These are phyloP conservation scores for Lactarius trivialis DNA, from an alignment of 768 basidiomycete genomes.

Conservation along the genomic window DNA sequence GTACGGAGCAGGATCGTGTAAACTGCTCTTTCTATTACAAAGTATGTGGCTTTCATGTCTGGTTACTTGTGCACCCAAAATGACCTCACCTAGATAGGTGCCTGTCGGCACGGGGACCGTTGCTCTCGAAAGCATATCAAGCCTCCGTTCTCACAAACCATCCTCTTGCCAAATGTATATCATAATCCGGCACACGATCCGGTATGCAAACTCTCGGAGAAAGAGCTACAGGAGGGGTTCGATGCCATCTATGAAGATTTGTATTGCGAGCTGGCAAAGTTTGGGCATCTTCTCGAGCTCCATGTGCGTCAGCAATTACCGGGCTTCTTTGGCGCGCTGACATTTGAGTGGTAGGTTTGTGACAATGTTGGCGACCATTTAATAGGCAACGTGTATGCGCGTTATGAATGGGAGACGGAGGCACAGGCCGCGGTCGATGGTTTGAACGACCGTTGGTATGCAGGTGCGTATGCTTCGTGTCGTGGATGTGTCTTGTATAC, in stretches of 20 bases:
- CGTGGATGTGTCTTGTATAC: not conserved
- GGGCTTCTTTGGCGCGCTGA: not conserved
- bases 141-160: slow-evolving; percentile 96
- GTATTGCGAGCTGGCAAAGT: slow-evolving; percentile 91
- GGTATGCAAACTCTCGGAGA: slow-evolving; percentile 78
- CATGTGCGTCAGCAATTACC: slow-evolving; percentile 52
- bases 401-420: slow-evolving; percentile 98
- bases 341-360: slow-evolving; percentile 54
- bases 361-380: slow-evolving; percentile 99
- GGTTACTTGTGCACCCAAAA: slow-evolving; percentile 1
- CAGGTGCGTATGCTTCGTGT: slow-evolving; percentile 50
- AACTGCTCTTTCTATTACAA: slow-evolving; percentile 99
- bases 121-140: slow-evolving; percentile 98
- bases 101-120: slow-evolving; percentile 95
- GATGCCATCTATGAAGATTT: slow-evolving; percentile 94
- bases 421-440: slow-evolving; percentile 89
- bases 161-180: slow-evolving; percentile 94
- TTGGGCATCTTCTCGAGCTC: slow-evolving; percentile 90
- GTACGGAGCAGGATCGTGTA: slow-evolving; percentile 90
- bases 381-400: slow-evolving; percentile 95
- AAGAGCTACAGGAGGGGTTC: slow-evolving; percentile 86
- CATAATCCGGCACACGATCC: slow-evolving; percentile 96
- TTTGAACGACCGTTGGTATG: slow-evolving; percentile 97
- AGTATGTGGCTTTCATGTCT: slow-evolving; percentile 36
- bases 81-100: slow-evolving; percentile 70